Conservation (phyloP, 1,284 basidiomycete species). For the Leccinum huronense region DNA sequence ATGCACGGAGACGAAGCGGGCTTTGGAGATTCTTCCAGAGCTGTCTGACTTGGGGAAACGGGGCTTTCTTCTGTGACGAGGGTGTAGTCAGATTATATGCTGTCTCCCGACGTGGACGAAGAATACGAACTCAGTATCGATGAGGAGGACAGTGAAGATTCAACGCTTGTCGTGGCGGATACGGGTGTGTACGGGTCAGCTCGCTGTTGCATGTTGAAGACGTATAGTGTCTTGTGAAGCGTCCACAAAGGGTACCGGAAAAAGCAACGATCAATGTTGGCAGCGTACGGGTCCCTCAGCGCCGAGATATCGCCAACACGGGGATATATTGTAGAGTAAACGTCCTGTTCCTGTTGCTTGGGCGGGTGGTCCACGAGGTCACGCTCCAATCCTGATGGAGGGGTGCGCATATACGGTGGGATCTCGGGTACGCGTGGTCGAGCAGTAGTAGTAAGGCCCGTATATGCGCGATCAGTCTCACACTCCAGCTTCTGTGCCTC, state of each 20-base stretch:
- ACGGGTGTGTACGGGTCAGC: conserved; percentile 5
- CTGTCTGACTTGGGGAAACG: neutral
- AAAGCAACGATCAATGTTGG: conserved; percentile 57
- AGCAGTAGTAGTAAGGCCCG: conserved; percentile 16
- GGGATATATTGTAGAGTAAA: conserved; percentile 50
- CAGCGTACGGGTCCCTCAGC: conserved; percentile 54
- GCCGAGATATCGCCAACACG: conserved; percentile 60
- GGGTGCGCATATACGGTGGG: conserved; percentile 20
- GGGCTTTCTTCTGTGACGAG: conserved; percentile 23
- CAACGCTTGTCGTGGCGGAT: conserved; percentile 1
- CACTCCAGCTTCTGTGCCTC: conserved; percentile 26
- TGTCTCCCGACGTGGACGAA: conserved; percentile 19
- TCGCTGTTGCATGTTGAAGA: conserved; percentile 50
- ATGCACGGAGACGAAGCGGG: neutral
- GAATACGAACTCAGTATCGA: conserved; percentile 28
- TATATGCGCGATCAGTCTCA: conserved; percentile 32
- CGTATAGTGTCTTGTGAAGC: conserved; percentile 61
- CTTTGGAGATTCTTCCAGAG: neutral
- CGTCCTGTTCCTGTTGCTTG: conserved; percentile 20
- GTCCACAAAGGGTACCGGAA: conserved; percentile 58
- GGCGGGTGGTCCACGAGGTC: conserved; percentile 20
- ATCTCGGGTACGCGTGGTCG: neutral
- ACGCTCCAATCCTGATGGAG: conserved; percentile 33
- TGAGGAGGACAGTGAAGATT: conserved; percentile 20
- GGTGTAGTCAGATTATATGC: conserved; percentile 28